Conservation (phyloP, 2,329 filamentous ascomycete species). For the Cercospora brassicicola region DNA sequence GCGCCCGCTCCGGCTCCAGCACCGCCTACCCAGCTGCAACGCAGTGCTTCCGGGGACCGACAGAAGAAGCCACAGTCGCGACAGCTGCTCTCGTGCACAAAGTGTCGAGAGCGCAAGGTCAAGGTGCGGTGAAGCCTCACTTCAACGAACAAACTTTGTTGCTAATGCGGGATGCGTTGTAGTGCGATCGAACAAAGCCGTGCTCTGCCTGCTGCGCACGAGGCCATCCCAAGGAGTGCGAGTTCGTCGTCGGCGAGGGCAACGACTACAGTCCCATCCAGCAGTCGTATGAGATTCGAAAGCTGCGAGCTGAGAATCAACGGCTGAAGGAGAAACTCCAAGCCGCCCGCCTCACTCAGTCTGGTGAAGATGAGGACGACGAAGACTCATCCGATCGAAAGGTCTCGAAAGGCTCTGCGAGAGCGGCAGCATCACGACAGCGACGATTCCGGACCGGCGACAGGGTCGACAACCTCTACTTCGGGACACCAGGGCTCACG, state of each 20-base stretch:
- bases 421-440: constrained; percentile 32
- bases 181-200: constrained; percentile 53
- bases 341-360: constrained; percentile 31
- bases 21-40: constrained; percentile 27
- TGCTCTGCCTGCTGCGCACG: constrained; percentile 52
- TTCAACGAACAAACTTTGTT: not conserved
- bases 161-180: constrained; percentile 17
- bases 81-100: constrained; percentile 51
- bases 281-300: constrained; percentile 51
- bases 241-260: constrained; percentile 49
- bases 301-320: constrained; percentile 49
- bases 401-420: constrained; percentile 24
- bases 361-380: constrained; percentile 44
- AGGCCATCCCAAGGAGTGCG: constrained; percentile 50
- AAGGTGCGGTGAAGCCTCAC: constrained; percentile 41
- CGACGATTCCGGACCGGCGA: constrained; percentile 43
- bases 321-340: constrained; percentile 47
- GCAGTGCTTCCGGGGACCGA: constrained; percentile 33
- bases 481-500: constrained; percentile 51
- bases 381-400: constrained; percentile 33
- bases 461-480: constrained; percentile 50
- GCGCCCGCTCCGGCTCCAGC: constrained; percentile 26
- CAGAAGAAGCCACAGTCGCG: constrained; percentile 45
- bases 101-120: constrained; percentile 52
- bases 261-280: constrained; percentile 50